These are phyloP conservation scores for Elsinoe australis DNA, from an alignment of 2,329 filamentous ascomycete species.

Conservation along the genomic window DNA sequence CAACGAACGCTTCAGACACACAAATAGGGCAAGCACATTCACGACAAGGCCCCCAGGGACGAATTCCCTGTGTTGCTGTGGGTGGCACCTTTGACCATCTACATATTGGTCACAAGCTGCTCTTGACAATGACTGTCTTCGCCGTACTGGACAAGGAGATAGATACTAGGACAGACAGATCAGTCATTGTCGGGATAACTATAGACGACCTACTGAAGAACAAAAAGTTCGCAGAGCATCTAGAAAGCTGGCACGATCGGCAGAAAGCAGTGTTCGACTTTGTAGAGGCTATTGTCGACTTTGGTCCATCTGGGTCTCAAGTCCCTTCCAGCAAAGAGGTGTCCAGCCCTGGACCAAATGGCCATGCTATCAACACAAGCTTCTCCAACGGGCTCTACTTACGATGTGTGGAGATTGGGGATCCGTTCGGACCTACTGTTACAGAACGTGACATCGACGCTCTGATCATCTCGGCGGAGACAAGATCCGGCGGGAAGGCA, in stretches of 20 bases:
- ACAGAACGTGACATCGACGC: conserved; percentile 70
- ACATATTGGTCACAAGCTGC: conserved; percentile 90
- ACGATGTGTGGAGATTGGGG: conserved; percentile 76
- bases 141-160: conserved; percentile 48
- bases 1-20: conserved; percentile 1
- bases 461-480: conserved; percentile 82
- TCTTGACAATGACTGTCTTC: conserved; percentile 79
- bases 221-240: conserved; percentile 75
- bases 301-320: conserved; percentile 41
- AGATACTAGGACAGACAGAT: conserved; percentile 29
- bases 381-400: conserved; percentile 60
- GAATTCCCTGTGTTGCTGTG: conserved; percentile 61
- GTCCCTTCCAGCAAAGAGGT: conserved; percentile 28
- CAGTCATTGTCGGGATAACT: conserved; percentile 74
- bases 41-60: conserved; percentile 25
- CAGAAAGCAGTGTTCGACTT: conserved; percentile 65
- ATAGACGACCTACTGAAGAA: conserved; percentile 77
- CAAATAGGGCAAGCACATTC: conserved; percentile 13
- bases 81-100: conserved; percentile 96
- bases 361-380: conserved; percentile 47
- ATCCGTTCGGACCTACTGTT: conserved; percentile 85
- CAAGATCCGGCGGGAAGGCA: conserved; percentile 69
- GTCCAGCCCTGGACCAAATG: conserved; percentile 41
- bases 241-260: conserved; percentile 73
- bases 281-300: conserved; percentile 53